Base-by-base conservation (phyloP, 2,329 filamentous ascomycete species). In the Gnomoniopsis sp. region DNA sequence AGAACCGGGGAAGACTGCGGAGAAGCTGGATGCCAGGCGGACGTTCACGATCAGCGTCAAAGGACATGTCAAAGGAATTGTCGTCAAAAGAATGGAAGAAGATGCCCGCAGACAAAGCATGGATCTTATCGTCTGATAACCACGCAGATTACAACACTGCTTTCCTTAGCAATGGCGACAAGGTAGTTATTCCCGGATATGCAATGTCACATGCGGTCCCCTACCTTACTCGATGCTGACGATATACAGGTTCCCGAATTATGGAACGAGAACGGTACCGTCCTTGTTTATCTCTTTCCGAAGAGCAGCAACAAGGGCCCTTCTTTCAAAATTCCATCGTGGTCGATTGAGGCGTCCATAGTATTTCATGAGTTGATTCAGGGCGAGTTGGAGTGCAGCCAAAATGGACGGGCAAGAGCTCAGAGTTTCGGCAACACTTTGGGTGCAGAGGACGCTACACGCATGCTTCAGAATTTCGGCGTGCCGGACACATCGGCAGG, bases 241-340 rank as follows among this genome's bases (percentile, higher is more conserved):
- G 36, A 34, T 61, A 54, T 57, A 14, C 59, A 86, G 83, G 82
- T 88, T 3, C 83, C 85, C 1, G 86, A 88, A 68, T 71, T 89
- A 21, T 88, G 86, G 86, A 83, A 85, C 63, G 84, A 87, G 56
- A 73, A 70, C 53, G 85, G 82, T 43, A 79, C 79, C 61, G 78
- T 87, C 23, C 74, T 77, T 53, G 77, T 89, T 21, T 84, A 85
- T 64, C 71, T 89, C 3, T 81, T 81, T 57, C 77, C 84, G 1
- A 78, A 75, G 56, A 72, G 74, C 6, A 79, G 74, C 59, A 78
- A 78, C 11, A 71, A 69, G 10, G 81, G 81, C 0, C 79, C 85
- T 2, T 87, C 83, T 0, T 88, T 88, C 73, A 86, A 83, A 66
- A 78, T 88, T 7, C 77, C 77, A 38, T 77, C 80, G 33, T 79